phyloP scores from a whole-genome alignment of 257 asterid genomes.

The Misopates orontium region DNA sequence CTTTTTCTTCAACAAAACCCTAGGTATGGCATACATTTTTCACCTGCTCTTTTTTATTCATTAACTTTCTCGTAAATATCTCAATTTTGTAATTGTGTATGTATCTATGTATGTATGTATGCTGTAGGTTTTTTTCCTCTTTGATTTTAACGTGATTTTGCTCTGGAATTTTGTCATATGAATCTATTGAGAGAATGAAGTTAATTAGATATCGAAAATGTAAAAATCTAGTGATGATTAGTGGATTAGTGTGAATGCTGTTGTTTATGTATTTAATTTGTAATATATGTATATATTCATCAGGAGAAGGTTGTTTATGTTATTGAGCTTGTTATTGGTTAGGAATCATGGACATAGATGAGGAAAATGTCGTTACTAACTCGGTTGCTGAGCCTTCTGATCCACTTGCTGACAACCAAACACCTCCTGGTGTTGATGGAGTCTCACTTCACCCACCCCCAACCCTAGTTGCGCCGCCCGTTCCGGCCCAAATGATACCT shows the following conservation, averaged over 20 bases:
- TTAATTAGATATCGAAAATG: not conserved
- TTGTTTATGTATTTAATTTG: too few relatives aligned
- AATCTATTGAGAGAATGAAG: too few relatives aligned
- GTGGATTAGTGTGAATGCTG: not conserved
- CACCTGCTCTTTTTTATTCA: not conserved
- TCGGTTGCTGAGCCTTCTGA: conserved; percentile 39
- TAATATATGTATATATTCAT: too few relatives aligned
- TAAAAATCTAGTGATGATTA: not conserved
- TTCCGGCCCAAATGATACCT: conserved; percentile 41
- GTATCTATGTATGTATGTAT: not conserved
- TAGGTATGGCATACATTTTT: not conserved
- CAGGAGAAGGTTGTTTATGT: not conserved
- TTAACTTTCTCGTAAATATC: not conserved
- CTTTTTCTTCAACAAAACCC: not conserved
- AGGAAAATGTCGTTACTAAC: conserved; percentile 44
- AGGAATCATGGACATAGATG: conserved; percentile 62
- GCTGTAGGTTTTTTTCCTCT: too few relatives aligned
- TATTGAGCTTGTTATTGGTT: conserved; percentile 15
- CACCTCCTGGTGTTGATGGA: conserved; percentile 49
- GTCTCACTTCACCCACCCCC: conserved; percentile 43
- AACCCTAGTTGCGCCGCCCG: conserved; percentile 30
- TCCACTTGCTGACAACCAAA: conserved; percentile 40
- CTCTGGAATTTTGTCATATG: too few relatives aligned
- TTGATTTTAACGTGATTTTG: too few relatives aligned
- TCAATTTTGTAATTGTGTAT: not conserved